Evolutionary conservation across 2,329 filamentous ascomycete genomes (phyloP), one percentile per base, ranked within the genome.

Genomic region (Basipetospora sp.): DNA sequence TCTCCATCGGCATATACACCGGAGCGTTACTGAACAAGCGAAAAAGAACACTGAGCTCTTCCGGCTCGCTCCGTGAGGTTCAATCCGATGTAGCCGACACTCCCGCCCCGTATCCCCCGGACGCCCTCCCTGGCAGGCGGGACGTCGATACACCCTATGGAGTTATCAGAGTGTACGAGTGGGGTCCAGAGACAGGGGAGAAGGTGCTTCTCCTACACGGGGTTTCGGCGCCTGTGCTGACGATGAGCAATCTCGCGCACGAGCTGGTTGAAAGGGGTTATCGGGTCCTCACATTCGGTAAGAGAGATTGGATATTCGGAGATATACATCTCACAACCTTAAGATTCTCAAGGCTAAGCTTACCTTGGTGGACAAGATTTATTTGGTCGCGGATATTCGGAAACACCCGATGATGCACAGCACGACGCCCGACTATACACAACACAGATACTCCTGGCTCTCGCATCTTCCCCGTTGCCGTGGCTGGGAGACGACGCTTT

Each of bases 141-240:
- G 73, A 85, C 51, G 74, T 90, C 13, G 52, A 62, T 10, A 79
- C 74, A 4, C 73, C 77, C 5, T 86, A 83, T 50, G 83, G 84
- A 13, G 71, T 61, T 4, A 71, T 83, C 43, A 64, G 77, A 32
- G 76, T 83, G 3, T 88, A 85, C 52, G 85, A 92, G 62, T 90
- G 78, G 69, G 85, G 85, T 0, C 80, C 81, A 0, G 67, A 74
- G 41, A 59, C 68, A 26, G 83, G 82, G 1, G 67, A 74, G 19
- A 85, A 77, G 49, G 74, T 88, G 1, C 59, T 92, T 11, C 60
- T 92, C 18, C 58, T 92, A 13, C 85, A 88, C 54, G 85, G 85
- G 4, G 87, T 90, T 48, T 81, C 75, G 35, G 90, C 83, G 5
- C 84, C 85, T 1, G 77, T 75, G 43, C 62, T 87, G 34, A 69